Evolutionary conservation across 179 eudicot species (phyloP), one percentile per base, ranked within the genome.

Genomic region (Silene noctiflora): DNA sequence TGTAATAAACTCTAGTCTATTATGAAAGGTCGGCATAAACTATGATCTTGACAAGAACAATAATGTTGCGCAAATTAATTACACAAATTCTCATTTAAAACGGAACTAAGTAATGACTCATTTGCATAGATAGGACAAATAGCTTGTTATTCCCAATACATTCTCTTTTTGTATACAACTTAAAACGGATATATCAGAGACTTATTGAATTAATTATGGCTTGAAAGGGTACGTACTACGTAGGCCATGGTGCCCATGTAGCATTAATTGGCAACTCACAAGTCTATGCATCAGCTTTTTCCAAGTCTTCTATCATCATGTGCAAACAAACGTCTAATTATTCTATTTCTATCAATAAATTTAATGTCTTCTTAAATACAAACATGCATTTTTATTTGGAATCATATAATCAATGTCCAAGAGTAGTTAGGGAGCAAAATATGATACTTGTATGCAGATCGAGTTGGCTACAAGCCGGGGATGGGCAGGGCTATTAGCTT

Each of bases 251-350:
- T 6, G 8, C 2, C 2, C 51, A 72, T n/a, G 31, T 62, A 42
- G 58, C 58, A 61, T 19, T 14, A 24, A 20, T 42, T 33, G 14
- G 14, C 20, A 21, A 65, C 19, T 61, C 63, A 4, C 19, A 55
- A 55, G 59, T 55, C 59, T 13, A 61, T 62, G 10, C 66, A 53
- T 63, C 27, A 64, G 71, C 6, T 58, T 14, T 42, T 22, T 44
- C 6, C 25, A 46, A 31, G 73, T 70, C 73, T 13, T 19, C 56
- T 24, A 5, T 75, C 4, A 70, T 67, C 82, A 79, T 79, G 82
- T 79, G 82, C 59, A 35, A 51, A 53, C 1, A n/a, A 48, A 25
- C 59, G 16, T 75, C 75, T 70, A 74, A 78, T 69, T 16, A 75
- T 79, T 75, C 51, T 59, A 63, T 25, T 4, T 69, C 27, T 27